phyloP scores from a whole-genome alignment of 75 land plant species.

The Cupressus sempervirens region DNA sequence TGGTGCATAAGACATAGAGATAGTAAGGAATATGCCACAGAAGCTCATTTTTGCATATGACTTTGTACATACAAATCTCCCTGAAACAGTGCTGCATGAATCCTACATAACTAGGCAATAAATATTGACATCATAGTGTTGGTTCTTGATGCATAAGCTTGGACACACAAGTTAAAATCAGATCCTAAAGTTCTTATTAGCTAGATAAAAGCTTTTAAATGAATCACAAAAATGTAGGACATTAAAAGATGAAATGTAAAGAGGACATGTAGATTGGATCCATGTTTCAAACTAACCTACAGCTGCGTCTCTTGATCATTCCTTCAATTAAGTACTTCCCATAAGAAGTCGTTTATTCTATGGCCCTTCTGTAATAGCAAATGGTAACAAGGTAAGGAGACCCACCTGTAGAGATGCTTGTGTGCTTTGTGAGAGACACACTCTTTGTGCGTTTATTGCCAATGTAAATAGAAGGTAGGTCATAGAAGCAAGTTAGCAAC shows the following conservation, averaged over 20 bases:
- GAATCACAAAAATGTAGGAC: not conserved
- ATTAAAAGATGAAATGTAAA: not conserved
- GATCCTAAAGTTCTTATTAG: not conserved
- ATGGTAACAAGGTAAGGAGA: not conserved
- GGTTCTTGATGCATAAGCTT: not conserved
- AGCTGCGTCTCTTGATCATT: not conserved
- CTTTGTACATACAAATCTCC: too few species aligned
- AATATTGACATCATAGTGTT: not conserved
- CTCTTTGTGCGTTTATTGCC: not conserved
- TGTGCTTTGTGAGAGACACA: not conserved
- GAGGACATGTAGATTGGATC: not conserved
- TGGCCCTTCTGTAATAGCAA: not conserved
- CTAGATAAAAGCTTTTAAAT: not conserved
- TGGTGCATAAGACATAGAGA: not conserved
- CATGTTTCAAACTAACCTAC: not conserved
- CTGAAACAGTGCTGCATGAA: not conserved
- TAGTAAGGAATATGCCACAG: not conserved
- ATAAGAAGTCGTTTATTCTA: not conserved
- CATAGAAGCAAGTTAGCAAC: not conserved
- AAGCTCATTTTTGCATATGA: not conserved
- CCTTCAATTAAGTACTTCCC: not conserved
- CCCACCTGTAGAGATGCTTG: not conserved
- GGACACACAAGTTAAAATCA: not conserved
- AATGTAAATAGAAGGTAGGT: not conserved
- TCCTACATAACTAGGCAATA: not conserved